phyloP scores from a whole-genome alignment of 306 rosid species.

The Neltuma alba region DNA sequence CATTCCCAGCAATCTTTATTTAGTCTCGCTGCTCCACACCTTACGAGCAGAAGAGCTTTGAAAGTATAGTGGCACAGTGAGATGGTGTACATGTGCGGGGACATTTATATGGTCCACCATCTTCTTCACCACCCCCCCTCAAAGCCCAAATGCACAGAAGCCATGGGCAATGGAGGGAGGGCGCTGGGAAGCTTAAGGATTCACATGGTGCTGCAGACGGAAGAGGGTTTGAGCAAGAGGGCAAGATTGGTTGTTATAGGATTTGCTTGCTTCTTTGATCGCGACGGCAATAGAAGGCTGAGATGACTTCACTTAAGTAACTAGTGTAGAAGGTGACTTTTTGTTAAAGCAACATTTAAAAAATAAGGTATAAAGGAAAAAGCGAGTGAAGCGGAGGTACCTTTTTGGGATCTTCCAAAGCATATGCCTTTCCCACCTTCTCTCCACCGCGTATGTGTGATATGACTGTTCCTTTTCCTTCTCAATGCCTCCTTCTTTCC shows the following conservation, averaged over 20 bases:
- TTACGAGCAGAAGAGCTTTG: not conserved
- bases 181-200: conserved; percentile 31
- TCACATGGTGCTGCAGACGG: conserved; percentile 33
- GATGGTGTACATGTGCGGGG: not conserved
- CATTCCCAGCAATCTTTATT: conserved; percentile 38
- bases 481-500: not conserved
- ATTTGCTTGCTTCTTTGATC: conserved; percentile 44
- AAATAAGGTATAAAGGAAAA: conserved; percentile 32
- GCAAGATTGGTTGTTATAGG: conserved; percentile 57
- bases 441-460: conserved; percentile 50
- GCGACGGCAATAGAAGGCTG: conserved; percentile 45
- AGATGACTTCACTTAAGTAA: conserved; percentile 53
- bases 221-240: conserved; percentile 58
- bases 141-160: conserved; percentile 22
- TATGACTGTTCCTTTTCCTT: conserved; percentile 32
- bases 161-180: conserved; percentile 33
- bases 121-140: conserved; percentile 28
- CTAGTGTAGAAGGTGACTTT: conserved; percentile 37
- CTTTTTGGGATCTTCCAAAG: conserved; percentile 73
- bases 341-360: conserved; percentile 36
- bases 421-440: conserved; percentile 63
- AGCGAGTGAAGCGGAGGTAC: conserved; percentile 36
- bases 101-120: not conserved
- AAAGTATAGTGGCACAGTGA: not conserved
- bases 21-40: conserved; percentile 20